Base-by-base conservation (phyloP, 2,329 filamentous ascomycete species). In the Colletotrichum endophyticum region DNA sequence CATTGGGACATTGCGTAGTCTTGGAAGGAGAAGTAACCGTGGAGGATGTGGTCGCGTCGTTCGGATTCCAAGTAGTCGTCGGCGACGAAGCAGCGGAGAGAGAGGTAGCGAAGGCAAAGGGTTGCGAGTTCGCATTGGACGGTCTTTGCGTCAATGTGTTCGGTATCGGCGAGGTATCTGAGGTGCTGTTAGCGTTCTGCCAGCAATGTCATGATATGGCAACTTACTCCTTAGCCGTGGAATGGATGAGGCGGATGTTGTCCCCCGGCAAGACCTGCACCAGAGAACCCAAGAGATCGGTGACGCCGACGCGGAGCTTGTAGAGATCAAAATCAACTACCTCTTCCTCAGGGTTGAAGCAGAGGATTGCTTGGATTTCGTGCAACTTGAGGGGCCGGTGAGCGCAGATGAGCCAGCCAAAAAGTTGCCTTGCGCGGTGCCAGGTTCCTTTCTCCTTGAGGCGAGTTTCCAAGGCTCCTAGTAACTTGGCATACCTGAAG, bases 361-460 rank as follows among this genome's bases (percentile, higher is more conserved):
- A 80, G 11, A 85, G 78, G 9, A 83, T 82, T 8, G 83, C 83
- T 61, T 87, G 82, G 8, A 88, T 82, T 72, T 88, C 87, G 68
- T 86, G 81, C 83, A 82, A 84, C 70, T 84, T 84, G 0, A 89
- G 79, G 0, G 85, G 81, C 0, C 87, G 81, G 63, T 83, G 84
- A 2, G 86, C 84, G 68, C 84, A 85, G 6, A 82, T 82, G 15
- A 88, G 80, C 85, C 85, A 88, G 3, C 83, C 82, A 3, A 88
- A 79, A 19, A 88, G 79, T 16, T 76, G 79, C 72, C 80, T 80
- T 0, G 82, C 81, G 53, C 79, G 70, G 0, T 73, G 34, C 81
- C 81, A 83, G 19, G 80, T 67, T n/a, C 6, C 19, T 5, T 56
- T n/a, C 2, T 53, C 19, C 6, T 6, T 8, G 44, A 77, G 72